These are phyloP conservation scores for Phaeotremella skinneri DNA, from an alignment of 768 basidiomycete species.

Conservation along the genomic window DNA sequence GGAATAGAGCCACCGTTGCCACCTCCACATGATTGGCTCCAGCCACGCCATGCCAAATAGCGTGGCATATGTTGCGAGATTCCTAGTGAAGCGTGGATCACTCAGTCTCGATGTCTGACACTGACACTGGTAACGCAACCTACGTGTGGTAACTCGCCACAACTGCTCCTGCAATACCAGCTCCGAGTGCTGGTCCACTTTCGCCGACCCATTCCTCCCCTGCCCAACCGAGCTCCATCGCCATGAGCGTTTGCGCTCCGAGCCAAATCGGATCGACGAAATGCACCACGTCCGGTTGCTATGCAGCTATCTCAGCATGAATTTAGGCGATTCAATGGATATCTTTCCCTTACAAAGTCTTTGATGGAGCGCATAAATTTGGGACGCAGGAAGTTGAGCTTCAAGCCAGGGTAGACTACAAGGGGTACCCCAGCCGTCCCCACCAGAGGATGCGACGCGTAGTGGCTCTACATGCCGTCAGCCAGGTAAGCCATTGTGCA, in stretches of 20 bases:
- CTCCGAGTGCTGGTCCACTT: constrained; percentile 39
- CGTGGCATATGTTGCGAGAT: constrained; percentile 53
- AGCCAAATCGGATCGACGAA: constrained; percentile 58
- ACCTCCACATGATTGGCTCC: constrained; percentile 54
- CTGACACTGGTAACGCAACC: constrained; percentile 10
- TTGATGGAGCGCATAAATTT: constrained; percentile 51
- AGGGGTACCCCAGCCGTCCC: constrained; percentile 54
- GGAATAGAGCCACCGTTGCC: constrained; percentile 47
- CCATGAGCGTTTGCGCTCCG: constrained; percentile 55
- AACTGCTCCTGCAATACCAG: constrained; percentile 49
- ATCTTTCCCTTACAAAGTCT: constrained; percentile 41
- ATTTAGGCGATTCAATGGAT: background rate
- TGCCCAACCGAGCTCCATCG: constrained; percentile 53
- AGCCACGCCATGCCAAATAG: constrained; percentile 54
- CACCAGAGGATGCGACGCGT: constrained; percentile 54
- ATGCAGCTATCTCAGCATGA: background rate
- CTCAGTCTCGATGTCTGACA: background rate
- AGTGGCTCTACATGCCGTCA: constrained; percentile 36
- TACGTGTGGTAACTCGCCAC: constrained; percentile 55
- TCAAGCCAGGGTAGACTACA: constrained; percentile 54
- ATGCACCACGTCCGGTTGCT: constrained; percentile 55
- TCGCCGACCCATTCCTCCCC: constrained; percentile 48
- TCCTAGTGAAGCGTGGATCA: constrained; percentile 22
- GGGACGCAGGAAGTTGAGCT: constrained; percentile 56
- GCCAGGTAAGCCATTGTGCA: background rate